These are phyloP conservation scores for Monilinia polystroma DNA, from an alignment of 2,329 filamentous ascomycete genomes.

Conservation along the genomic window DNA sequence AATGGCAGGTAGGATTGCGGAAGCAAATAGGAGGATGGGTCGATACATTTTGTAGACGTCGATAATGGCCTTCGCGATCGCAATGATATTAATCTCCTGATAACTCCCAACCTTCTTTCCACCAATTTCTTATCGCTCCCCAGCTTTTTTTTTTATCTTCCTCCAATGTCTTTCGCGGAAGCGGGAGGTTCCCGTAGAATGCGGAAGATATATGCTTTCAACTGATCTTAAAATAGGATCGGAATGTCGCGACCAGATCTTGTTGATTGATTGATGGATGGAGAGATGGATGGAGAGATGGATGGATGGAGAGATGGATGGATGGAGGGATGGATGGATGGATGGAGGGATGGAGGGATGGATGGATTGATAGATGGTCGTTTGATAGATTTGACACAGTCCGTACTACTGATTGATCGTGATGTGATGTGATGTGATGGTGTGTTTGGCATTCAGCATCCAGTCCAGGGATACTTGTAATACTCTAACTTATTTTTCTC, in stretches of 20 bases:
- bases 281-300: too few relatives aligned
- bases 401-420: background rate
- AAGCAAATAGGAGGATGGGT: slow-evolving; percentile 19
- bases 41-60: slow-evolving; percentile 19
- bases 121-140: background rate
- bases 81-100: background rate
- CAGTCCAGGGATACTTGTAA: slow-evolving; percentile 8
- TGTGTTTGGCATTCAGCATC: too few relatives aligned
- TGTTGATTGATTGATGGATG: background rate
- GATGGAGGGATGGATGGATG: too few relatives aligned
- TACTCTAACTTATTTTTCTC: background rate
- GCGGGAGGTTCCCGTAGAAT: background rate
- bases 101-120: background rate
- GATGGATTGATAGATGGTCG: background rate
- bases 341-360: too few relatives aligned
- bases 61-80: slow-evolving; percentile 8
- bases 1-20: slow-evolving; percentile 17
- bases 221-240: background rate
- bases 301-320: too few relatives aligned
- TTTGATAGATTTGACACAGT: slow-evolving; percentile 2
- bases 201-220: background rate
- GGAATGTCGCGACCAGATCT: background rate
- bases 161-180: background rate
- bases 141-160: background rate
- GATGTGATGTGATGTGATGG: background rate